These are phyloP conservation scores for Tricholoma sp. DNA, from an alignment of 768 basidiomycete species.

Conservation along the genomic window DNA sequence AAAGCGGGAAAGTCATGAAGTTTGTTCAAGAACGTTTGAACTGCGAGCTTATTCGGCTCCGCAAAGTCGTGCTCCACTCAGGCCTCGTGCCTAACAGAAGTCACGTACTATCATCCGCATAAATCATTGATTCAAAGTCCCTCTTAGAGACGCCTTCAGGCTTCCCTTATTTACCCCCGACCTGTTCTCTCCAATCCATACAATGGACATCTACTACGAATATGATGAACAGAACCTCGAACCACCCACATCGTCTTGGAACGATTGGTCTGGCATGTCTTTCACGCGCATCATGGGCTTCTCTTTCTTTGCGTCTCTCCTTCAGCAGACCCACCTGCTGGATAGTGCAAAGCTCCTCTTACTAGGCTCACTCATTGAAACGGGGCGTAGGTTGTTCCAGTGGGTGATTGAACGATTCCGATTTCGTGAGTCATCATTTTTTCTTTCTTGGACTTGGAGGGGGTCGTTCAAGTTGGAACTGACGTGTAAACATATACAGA, in stretches of 20 bases:
- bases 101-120: no score
- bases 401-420: constrained; percentile 35
- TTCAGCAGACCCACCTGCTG: constrained; percentile 19
- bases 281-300: constrained; percentile 30
- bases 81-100: no score
- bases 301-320: constrained; percentile 29
- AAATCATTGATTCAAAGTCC: no score
- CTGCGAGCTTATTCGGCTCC: no score
- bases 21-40: no score
- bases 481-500: constrained; percentile 20
- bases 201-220: not conserved
- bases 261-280: not conserved
- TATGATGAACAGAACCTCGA: not conserved
- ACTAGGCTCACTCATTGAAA: constrained; percentile 33
- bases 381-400: constrained; percentile 33
- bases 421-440: constrained; percentile 26
- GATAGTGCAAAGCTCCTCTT: constrained; percentile 26
- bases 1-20: no score
- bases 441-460: no score
- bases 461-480: not conserved
- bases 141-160: no score
- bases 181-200: no score
- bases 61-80: no score
- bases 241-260: not conserved
- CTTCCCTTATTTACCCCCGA: no score